Evolutionary conservation across 495 filamentous ascomycete genomes (phyloP), one percentile per base, ranked within the genome.

Genomic region (Penicillium steckii): DNA sequence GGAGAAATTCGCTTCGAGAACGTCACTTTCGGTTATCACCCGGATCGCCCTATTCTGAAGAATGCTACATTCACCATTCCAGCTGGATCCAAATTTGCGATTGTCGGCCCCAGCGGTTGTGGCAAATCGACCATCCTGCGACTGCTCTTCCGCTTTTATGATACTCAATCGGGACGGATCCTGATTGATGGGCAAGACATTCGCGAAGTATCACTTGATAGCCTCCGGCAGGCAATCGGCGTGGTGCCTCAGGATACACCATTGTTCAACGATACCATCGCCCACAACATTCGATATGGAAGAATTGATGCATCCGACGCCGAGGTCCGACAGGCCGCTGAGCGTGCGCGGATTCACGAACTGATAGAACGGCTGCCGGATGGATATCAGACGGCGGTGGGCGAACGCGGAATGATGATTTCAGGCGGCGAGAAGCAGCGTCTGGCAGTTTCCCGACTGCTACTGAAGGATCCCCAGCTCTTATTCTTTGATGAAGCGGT

Each of bases 231-330:
- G 62, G 75, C 86, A 2, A 97, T 98, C 64, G 94, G 95, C 17
- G 94, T 98, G 4, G 94, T 98, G 1, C 94, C 95, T 2, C 95
- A 98, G 68, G 95, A 97, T 65, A 97, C 94, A 0, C 92, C 95
- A 3, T 73, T 98, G 2, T 97, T 98, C 73, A 98, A 98, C 65
- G 88, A 95, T 65, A 91, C 90, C 0, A 91, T 98, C 40, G 87
- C 87, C 59, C 89, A 96, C 59, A 98, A 98, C 65, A 97, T 98
- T 62, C 85, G 82, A 52, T 98, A 98, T 67, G 94, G 95, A n/a
- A 82, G 89, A 52, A 78, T 97, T 54, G 81, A 85, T 38, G 93
- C 94, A 2, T 77, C 86, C 0, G 73, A 76, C 7, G 91, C 89
- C 44, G 76, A 85, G 48, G 87, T 98, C 1, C 61, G 81, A 19